These are phyloP conservation scores for Betula pendula DNA, from an alignment of 306 rosid species.

Conservation along the genomic window DNA sequence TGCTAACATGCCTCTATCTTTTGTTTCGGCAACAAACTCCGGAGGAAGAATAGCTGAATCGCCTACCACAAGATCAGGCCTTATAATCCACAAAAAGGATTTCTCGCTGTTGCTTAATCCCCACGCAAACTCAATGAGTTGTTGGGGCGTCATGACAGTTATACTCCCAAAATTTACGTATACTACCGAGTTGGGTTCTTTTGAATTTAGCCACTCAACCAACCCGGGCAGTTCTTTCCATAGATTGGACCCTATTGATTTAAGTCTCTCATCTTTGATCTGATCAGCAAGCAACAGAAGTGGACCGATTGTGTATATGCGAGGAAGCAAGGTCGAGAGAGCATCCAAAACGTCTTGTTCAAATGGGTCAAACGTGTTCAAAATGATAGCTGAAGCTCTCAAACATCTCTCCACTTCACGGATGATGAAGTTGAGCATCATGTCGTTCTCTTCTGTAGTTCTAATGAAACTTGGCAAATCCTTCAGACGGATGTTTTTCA, in stretches of 20 bases:
- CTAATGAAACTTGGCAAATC: conserved; percentile 20
- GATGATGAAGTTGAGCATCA: background rate
- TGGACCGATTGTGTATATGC: conserved; percentile 18
- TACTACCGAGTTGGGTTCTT: no score
- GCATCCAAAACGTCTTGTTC: conserved; percentile 14
- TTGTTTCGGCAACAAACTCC: background rate
- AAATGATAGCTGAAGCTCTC: conserved; percentile 20
- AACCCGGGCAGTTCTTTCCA: conserved; percentile 26
- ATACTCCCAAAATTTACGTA: no score
- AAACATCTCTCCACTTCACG: background rate
- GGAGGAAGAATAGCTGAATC: background rate
- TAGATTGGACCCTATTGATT: conserved; percentile 8
- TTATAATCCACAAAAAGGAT: conserved; percentile 23
- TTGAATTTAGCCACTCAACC: conserved; percentile 15
- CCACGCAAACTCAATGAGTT: conserved; percentile 33
- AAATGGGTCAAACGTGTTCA: conserved; percentile 31
- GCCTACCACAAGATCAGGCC: conserved; percentile 25
- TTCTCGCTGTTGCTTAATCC: background rate
- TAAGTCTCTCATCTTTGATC: background rate
- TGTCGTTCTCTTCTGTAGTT: conserved; percentile 9
- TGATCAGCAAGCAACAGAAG: background rate
- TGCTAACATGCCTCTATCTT: conserved; percentile 12
- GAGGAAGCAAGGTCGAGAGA: conserved; percentile 16
- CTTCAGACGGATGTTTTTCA: conserved; percentile 24
- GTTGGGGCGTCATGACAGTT: background rate